Evolutionary conservation across 2,329 filamentous ascomycete species (phyloP).

Genomic region (Chrysoporthe puriensis): DNA sequence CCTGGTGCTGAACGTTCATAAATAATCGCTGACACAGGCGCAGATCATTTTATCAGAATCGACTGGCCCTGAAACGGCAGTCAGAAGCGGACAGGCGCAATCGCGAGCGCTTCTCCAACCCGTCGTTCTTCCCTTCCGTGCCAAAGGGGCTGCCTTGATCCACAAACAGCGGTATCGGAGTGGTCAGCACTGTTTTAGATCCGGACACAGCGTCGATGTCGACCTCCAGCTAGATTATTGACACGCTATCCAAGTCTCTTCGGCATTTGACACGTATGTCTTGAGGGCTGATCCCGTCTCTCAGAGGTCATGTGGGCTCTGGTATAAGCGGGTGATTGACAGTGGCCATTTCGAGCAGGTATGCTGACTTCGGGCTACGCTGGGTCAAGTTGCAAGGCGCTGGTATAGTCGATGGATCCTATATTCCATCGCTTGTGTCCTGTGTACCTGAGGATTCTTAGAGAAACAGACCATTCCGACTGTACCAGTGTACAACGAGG

Average conservation of each 20-base stretch:
- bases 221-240: not conserved
- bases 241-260: too few species aligned
- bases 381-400: not conserved
- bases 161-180: not conserved
- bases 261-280: not conserved
- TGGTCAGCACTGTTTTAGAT: not conserved
- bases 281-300: not conserved
- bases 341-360: not conserved
- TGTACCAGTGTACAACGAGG: constrained; percentile 2
- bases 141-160: constrained; percentile 63
- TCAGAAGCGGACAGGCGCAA: constrained; percentile 81
- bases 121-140: constrained; percentile 81
- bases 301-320: constrained; percentile 10
- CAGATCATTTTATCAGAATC: constrained; percentile 85
- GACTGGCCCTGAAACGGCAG: constrained; percentile 77
- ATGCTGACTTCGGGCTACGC: not conserved
- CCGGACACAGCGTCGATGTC: not conserved
- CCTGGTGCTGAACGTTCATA: not conserved
- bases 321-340: not conserved
- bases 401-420: not conserved
- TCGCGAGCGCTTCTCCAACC: constrained; percentile 77
- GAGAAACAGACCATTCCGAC: not conserved
- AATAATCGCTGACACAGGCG: constrained; percentile 7
- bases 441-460: not conserved
- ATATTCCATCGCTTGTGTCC: not conserved